phyloP scores from a whole-genome alignment of 2,329 filamentous ascomycete genomes.

The Aureobasidium zeae region DNA sequence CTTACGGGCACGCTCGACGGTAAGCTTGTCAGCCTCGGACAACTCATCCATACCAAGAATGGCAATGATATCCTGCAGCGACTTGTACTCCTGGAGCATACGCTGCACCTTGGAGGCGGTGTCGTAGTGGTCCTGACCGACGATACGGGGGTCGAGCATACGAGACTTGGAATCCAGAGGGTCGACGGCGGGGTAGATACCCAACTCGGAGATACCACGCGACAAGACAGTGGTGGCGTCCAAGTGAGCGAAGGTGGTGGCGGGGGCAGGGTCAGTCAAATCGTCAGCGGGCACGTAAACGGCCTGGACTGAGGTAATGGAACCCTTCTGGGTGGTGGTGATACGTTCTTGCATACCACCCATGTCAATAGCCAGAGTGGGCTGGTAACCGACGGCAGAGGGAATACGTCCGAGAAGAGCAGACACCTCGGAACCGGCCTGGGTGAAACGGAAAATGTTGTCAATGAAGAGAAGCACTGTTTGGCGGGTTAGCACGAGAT shows the following conservation, averaged over 20 bases:
- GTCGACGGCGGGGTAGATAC: conserved; percentile 99
- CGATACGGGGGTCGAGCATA: conserved; percentile 98
- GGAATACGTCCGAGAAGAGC: conserved; percentile 98
- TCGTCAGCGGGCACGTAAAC: conserved; percentile 99
- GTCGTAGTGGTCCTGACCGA: conserved; percentile 96
- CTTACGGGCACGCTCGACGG: conserved; percentile 99
- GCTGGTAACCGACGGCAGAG: conserved; percentile 99
- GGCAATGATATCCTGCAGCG: conserved; percentile 95
- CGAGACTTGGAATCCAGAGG: conserved; percentile 98
- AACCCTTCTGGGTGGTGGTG: conserved; percentile 98
- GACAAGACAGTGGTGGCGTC: conserved; percentile 99
- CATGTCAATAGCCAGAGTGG: conserved; percentile 97
- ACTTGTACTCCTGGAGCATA: conserved; percentile 99
- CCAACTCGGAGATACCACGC: conserved; percentile 99
- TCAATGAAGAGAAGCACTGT: conserved; percentile 97
- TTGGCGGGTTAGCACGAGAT: conserved; percentile 16
- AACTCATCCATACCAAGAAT: conserved; percentile 99
- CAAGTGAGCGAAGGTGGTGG: conserved; percentile 99
- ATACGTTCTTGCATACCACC: conserved; percentile 99
- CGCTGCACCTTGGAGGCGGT: conserved; percentile 93
- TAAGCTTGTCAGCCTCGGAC: conserved; percentile 98
- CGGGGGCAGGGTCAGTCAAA: conserved; percentile 98
- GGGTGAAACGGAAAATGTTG: conserved; percentile 99
- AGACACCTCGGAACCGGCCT: conserved; percentile 99
- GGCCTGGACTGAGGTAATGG: conserved; percentile 99